These are phyloP conservation scores for Aureobasidium melanogenum DNA, from an alignment of 2,329 filamentous ascomycete genomes.

Conservation along the genomic window DNA sequence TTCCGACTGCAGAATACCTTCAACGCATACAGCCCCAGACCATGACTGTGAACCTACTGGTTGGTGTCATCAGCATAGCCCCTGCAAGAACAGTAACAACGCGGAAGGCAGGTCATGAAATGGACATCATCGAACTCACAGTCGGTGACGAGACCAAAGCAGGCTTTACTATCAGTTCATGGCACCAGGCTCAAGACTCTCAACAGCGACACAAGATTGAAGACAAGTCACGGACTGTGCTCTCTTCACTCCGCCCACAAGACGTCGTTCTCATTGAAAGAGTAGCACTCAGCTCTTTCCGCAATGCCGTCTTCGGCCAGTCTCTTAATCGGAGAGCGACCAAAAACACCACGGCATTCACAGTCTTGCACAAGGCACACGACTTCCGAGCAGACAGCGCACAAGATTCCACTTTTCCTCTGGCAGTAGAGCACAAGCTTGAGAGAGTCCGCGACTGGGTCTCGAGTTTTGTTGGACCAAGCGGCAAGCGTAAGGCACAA, in stretches of 20 bases:
- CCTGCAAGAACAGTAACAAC: constrained; percentile 61
- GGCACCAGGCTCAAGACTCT: constrained; percentile 48
- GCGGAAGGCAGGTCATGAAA: constrained; percentile 39
- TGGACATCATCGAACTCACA: constrained; percentile 65
- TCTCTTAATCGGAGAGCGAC: constrained; percentile 66
- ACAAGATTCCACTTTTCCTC: background rate
- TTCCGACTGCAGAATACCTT: constrained; percentile 61
- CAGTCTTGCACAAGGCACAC: constrained; percentile 12
- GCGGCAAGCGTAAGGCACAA: background rate
- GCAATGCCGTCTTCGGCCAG: constrained; percentile 72
- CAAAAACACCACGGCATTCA: constrained; percentile 53
- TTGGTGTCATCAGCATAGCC: constrained; percentile 64
- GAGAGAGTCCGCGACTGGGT: constrained; percentile 15
- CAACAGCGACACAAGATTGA: constrained; percentile 15
- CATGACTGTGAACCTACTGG: constrained; percentile 73
- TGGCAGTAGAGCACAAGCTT: constrained; percentile 7
- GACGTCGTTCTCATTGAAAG: constrained; percentile 75
- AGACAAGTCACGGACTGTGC: constrained; percentile 27
- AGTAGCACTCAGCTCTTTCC: constrained; percentile 68
- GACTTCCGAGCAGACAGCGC: background rate
- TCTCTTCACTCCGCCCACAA: constrained; percentile 50
- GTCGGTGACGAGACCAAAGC: constrained; percentile 79
- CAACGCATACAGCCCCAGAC: constrained; percentile 65
- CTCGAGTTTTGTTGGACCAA: constrained; percentile 11
- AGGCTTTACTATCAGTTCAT: constrained; percentile 76